These are phyloP conservation scores for Fusarium sp. DNA, from an alignment of 2,329 filamentous ascomycete genomes.

Conservation along the genomic window DNA sequence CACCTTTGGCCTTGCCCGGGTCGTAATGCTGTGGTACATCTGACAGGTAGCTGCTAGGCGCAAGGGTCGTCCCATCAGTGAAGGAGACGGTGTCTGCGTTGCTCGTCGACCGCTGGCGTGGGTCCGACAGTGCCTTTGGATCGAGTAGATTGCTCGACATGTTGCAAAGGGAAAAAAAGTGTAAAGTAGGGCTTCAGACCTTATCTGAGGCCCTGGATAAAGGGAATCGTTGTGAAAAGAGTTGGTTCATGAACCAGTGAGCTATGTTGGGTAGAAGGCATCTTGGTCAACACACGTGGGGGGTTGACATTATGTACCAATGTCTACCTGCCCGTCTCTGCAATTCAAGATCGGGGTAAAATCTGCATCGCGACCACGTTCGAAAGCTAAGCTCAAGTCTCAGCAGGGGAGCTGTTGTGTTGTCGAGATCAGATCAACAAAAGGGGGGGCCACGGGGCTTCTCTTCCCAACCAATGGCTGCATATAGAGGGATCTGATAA, in stretches of 20 bases:
- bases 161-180: background rate
- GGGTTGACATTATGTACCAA: slow-evolving; percentile 9
- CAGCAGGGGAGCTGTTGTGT: slow-evolving; percentile 6
- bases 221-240: background rate
- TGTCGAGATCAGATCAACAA: slow-evolving; percentile 10
- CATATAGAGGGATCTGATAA: slow-evolving; percentile 1
- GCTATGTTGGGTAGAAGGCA: slow-evolving; percentile 8
- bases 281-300: slow-evolving; percentile 12
- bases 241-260: background rate
- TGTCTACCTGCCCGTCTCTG: background rate
- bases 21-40: slow-evolving; percentile 8
- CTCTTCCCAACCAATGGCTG: background rate
- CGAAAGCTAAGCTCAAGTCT: slow-evolving; percentile 15
- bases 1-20: background rate
- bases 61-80: slow-evolving; percentile 15
- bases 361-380: background rate
- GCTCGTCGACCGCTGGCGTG: slow-evolving; percentile 27
- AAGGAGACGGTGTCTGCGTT: slow-evolving; percentile 22
- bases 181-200: background rate
- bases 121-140: slow-evolving; percentile 26
- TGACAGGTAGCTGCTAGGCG: slow-evolving; percentile 18
- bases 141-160: slow-evolving; percentile 32
- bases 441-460: background rate
- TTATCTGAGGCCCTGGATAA: background rate
- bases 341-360: background rate